These are phyloP conservation scores for Pezicula carpinea DNA, from an alignment of 2,329 filamentous ascomycete genomes.

Conservation along the genomic window DNA sequence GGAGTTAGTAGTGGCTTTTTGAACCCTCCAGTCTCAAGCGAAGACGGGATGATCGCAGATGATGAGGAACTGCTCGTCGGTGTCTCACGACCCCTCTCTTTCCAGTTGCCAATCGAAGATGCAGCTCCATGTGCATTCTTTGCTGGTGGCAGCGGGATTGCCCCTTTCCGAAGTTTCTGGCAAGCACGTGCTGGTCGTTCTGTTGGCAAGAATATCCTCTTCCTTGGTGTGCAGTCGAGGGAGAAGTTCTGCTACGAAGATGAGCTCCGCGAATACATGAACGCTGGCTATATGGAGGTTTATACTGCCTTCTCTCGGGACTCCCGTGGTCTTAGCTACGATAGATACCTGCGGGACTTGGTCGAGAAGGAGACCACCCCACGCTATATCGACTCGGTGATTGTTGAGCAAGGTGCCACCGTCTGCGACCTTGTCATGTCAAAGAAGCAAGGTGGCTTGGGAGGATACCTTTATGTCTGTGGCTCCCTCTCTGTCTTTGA, in stretches of 20 bases:
- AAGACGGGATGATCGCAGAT: slow-evolving; percentile 33
- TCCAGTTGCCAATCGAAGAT: slow-evolving; percentile 46
- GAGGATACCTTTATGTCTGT: slow-evolving; percentile 44
- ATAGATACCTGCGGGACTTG: slow-evolving; percentile 36
- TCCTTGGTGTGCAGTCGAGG: slow-evolving; percentile 47
- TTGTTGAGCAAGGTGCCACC: slow-evolving; percentile 44
- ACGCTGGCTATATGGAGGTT: slow-evolving; percentile 45
- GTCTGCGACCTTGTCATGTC: slow-evolving; percentile 52
- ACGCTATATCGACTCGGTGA: slow-evolving; percentile 47
- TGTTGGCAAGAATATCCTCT: slow-evolving; percentile 43
- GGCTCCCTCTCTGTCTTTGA: slow-evolving; percentile 46
- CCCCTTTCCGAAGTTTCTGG: slow-evolving; percentile 51
- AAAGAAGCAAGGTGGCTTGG: slow-evolving; percentile 48
- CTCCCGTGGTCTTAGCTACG: slow-evolving; percentile 40
- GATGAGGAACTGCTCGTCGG: slow-evolving; percentile 47
- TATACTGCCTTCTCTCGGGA: slow-evolving; percentile 50
- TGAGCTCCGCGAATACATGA: slow-evolving; percentile 41
- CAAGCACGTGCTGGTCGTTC: slow-evolving; percentile 38
- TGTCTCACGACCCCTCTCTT: slow-evolving; percentile 45
- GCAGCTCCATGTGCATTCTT: slow-evolving; percentile 48
- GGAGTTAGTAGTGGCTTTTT: slow-evolving; percentile 50
- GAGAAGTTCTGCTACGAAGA: slow-evolving; percentile 48
- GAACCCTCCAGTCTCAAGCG: slow-evolving; percentile 40
- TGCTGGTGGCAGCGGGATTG: slow-evolving; percentile 49
- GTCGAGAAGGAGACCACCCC: slow-evolving; percentile 44